Evolutionary conservation across 192 early-diverging fungal species (phyloP).

Genomic region (Umbelopsis sp.): DNA sequence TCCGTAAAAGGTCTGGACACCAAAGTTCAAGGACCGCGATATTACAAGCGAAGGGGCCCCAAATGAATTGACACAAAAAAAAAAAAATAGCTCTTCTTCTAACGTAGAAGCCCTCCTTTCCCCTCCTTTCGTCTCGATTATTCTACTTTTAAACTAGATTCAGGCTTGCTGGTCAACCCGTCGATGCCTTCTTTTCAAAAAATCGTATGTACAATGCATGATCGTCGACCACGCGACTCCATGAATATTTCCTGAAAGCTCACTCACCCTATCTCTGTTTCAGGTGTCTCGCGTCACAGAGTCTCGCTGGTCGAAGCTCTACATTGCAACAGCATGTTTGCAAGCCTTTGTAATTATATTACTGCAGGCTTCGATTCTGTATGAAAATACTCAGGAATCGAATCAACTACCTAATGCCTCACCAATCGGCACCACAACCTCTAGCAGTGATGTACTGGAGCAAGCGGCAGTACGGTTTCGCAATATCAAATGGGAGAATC

Average conservation of each 20-base stretch:
- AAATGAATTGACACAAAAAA: constrained; percentile 1
- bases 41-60: constrained; percentile 14
- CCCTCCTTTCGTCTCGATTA: constrained; percentile 15
- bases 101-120: background rate
- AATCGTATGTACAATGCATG: constrained; percentile 12
- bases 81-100: background rate
- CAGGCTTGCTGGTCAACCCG: constrained; percentile 16
- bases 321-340: constrained; percentile 28
- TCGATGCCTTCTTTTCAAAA: constrained; percentile 18
- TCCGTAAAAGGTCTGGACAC: constrained; percentile 14
- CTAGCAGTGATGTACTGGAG: background rate
- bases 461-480: constrained; percentile 30
- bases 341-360: constrained; percentile 37
- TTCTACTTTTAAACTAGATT: constrained; percentile 8
- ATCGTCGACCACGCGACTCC: background rate
- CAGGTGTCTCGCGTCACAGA: constrained; percentile 36
- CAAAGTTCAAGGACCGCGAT: constrained; percentile 18
- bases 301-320: constrained; percentile 39
- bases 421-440: background rate
- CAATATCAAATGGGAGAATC: constrained; percentile 46
- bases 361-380: constrained; percentile 29
- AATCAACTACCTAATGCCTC: constrained; percentile 17
- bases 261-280: background rate
- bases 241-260: background rate
- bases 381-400: constrained; percentile 29